Evolutionary conservation across 768 basidiomycete species (phyloP).

Genomic region (Rhodotorula taiwanensis): DNA sequence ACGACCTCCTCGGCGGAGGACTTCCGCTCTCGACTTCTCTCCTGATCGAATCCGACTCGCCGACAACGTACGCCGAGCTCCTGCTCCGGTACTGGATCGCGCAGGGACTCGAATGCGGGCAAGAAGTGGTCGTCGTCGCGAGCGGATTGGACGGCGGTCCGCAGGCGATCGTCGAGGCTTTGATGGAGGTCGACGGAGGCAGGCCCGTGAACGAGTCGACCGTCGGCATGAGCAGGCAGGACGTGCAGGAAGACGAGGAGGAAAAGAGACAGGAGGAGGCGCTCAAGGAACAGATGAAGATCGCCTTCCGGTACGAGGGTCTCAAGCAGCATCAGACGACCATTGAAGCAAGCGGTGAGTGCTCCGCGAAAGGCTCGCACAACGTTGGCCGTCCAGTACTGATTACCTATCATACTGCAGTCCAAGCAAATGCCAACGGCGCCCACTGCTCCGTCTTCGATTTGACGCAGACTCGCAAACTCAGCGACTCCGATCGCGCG

Average conservation of each 20-base stretch:
- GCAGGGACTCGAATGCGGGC: slow-evolving; percentile 70
- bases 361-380: background rate
- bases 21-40: slow-evolving; percentile 72
- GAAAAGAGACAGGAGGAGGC: slow-evolving; percentile 43
- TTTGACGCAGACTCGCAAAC: slow-evolving; percentile 59
- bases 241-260: slow-evolving; percentile 36
- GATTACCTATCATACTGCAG: background rate
- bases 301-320: slow-evolving; percentile 93
- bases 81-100: slow-evolving; percentile 82
- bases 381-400: no score
- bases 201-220: background rate
- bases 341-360: slow-evolving; percentile 39
- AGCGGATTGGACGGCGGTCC: slow-evolving; percentile 48
- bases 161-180: slow-evolving; percentile 56
- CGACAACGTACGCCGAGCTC: slow-evolving; percentile 77
- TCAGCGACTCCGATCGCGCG: slow-evolving; percentile 51
- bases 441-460: slow-evolving; percentile 68
- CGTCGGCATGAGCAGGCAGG: slow-evolving; percentile 41
- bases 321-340: slow-evolving; percentile 91
- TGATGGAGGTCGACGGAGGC: slow-evolving; percentile 57
- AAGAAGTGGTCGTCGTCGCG: slow-evolving; percentile 63
- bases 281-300: slow-evolving; percentile 60
- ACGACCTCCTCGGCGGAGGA: slow-evolving; percentile 90
- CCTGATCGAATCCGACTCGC: slow-evolving; percentile 72
- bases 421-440: slow-evolving; percentile 48